Conservation (phyloP, 1,139 yeast species). For the Komagataea norvegica region DNA sequence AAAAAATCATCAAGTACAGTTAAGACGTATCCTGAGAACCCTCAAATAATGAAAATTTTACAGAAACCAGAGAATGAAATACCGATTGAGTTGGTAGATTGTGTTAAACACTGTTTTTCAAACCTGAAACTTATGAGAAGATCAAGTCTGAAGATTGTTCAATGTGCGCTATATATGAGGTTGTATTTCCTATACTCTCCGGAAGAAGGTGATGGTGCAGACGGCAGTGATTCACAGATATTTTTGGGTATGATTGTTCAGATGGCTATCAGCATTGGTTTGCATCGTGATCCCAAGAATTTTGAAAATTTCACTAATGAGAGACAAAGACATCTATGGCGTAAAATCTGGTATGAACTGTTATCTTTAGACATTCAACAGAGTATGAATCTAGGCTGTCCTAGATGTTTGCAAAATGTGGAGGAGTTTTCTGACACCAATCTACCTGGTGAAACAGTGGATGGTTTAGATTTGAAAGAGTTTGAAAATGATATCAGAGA, state of each 20-base stretch:
- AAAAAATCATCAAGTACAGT: slow-evolving; percentile 14
- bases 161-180: slow-evolving; percentile 44
- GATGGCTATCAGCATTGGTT: slow-evolving; percentile 51
- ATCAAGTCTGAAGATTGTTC: slow-evolving; percentile 40
- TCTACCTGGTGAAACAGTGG: slow-evolving; percentile 24
- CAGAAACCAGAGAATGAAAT: slow-evolving; percentile 23
- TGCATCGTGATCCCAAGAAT: slow-evolving; percentile 49
- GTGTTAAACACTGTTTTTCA: slow-evolving; percentile 33
- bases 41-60: slow-evolving; percentile 11
- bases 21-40: slow-evolving; percentile 21
- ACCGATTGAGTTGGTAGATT: slow-evolving; percentile 22
- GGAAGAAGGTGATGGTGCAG: slow-evolving; percentile 45
- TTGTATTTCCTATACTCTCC: slow-evolving; percentile 46
- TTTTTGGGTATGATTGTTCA: slow-evolving; percentile 42
- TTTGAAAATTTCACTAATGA: slow-evolving; percentile 32
- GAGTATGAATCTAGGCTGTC: slow-evolving; percentile 42
- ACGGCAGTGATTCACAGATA: slow-evolving; percentile 43
- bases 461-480: slow-evolving; percentile 22
- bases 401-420: slow-evolving; percentile 29
- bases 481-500: slow-evolving; percentile 30
- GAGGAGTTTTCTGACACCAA: slow-evolving; percentile 31
- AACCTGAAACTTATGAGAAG: slow-evolving; percentile 34
- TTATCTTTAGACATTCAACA: slow-evolving; percentile 39
- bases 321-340: slow-evolving; percentile 35
- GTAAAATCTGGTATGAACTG: slow-evolving; percentile 43